Evolutionary conservation across 176 grass and related monocot species (phyloP).

Genomic region (Tillandsia fasciculata): DNA sequence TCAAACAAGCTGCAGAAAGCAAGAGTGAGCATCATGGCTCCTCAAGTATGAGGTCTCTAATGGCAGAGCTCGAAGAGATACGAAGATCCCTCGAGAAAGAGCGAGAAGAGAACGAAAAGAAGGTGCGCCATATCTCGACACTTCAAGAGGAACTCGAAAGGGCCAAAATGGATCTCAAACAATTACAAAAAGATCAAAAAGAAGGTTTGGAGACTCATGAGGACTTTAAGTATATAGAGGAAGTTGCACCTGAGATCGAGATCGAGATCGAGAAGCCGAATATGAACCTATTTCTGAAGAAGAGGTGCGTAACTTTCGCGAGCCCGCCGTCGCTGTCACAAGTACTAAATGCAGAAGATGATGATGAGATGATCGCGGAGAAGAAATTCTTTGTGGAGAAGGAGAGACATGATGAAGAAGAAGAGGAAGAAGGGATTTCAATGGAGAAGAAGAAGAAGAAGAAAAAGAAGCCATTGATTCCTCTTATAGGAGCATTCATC

Average conservation of each 20-base stretch:
- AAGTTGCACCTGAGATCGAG: neutral
- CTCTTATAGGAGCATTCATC: neutral
- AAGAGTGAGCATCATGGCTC: neutral
- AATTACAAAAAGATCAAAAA: conserved; percentile 11
- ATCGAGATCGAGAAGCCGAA: conserved; percentile 11
- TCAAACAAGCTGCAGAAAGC: conserved; percentile 1
- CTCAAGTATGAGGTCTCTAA: conserved; percentile 11
- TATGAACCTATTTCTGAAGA: conserved; percentile 14
- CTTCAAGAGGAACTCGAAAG: conserved; percentile 20
- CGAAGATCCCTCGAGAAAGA: conserved; percentile 20
- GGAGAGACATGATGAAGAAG: neutral
- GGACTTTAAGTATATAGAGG: conserved; percentile 3
- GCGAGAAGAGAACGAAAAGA: conserved; percentile 7
- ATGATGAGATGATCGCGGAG: neutral
- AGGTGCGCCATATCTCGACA: conserved; percentile 4
- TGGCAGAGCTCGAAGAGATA: conserved; percentile 18
- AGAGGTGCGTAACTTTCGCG: neutral
- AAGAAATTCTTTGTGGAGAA: neutral
- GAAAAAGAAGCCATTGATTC: neutral
- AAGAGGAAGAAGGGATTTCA: neutral
- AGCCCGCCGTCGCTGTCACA: neutral
- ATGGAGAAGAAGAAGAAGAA: conserved; percentile 1
- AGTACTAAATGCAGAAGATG: neutral
- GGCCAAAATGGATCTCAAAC: conserved; percentile 16
- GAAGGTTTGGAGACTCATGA: neutral